Percentiles rank a stretch among this genome's conserved stretches.
These are phyloP conservation scores for Stephania yunnanensis DNA, from an alignment of 164 flowering plant species.

Conservation along the genomic window DNA sequence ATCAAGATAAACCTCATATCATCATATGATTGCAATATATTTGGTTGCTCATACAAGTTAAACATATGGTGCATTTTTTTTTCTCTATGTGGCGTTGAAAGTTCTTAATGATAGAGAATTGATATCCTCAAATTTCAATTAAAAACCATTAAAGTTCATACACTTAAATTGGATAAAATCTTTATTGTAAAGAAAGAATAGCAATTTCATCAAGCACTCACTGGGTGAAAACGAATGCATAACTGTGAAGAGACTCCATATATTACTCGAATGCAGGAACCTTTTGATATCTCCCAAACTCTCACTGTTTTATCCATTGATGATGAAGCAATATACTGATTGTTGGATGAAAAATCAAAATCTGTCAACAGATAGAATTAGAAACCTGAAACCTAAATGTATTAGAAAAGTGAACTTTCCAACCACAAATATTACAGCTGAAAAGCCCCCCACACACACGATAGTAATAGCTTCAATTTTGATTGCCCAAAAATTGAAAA, in stretches of 20 bases:
- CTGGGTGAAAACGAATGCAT: constrained; percentile 98
- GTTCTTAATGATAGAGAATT: no score
- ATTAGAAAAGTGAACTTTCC: background rate
- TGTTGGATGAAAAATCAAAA: constrained; percentile 95
- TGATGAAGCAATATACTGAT: constrained; percentile 93
- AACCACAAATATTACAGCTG: background rate
- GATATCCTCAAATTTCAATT: no score
- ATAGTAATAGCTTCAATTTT: no score
- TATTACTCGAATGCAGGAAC: constrained; percentile 82
- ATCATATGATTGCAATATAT: no score
- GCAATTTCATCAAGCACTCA: constrained; percentile 32
- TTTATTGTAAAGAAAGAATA: background rate
- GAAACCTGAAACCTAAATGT: constrained; percentile 12
- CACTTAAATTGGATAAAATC: background rate
- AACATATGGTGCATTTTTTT: no score
- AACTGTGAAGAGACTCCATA: constrained; percentile 87
- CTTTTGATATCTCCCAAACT: constrained; percentile 92
- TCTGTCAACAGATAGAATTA: constrained; percentile 44
- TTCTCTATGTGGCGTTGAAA: no score
- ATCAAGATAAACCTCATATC: no score
- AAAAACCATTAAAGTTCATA: no score
- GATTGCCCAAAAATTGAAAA: background rate
- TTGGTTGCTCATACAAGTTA: no score
- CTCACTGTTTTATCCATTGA: constrained; percentile 93
- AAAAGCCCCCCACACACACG: no score